Base-by-base conservation (phyloP, 2,329 filamentous ascomycete genomes). In the Zarea fungicola region DNA sequence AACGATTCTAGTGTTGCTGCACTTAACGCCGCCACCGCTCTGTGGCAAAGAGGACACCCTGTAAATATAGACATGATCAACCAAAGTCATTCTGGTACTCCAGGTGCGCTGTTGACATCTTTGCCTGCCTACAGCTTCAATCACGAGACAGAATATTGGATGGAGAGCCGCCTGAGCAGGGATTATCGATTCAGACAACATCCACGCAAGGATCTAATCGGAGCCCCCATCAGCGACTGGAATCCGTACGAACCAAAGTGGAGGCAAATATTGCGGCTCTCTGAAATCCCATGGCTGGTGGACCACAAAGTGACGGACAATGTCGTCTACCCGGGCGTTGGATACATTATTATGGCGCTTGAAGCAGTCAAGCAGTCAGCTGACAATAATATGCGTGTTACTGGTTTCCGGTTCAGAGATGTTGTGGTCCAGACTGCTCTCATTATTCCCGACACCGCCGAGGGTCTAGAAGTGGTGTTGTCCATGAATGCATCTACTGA, bases 51-150 rank as follows among this genome's bases (percentile, higher is more conserved):
- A 3, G 40, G 40, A 16, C 6, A 19, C 21, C 14, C 25, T 6
- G 22, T 31, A 4, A 11, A 42, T 18, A n/a, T 42, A 6, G n/a
- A 14, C 11, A 7, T 6, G 6, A 21, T 42, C 4, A 42, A 28
- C 16, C n/a, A 42, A 8, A 29, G 14, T 6, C 5, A 9, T 3
- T 9, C 10, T 42, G 14, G 43, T 19, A 11, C 8, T 18, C 11
- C 18, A 21, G 16, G 41, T 70, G 19, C 6, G 42, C 61, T 2
- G 50, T 57, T n/a, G 5, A 62, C 57, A 40, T 54, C n/a, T n/a
- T n/a, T 71, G 4, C 70, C 70, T 0, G 52, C 59, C 0, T 72
- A 72, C 31, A 56, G 61, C 1, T 73, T 66, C 64, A 63, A 68
- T 16, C 66, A 73, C 43, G 53, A 52, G n/a, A 58, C 56, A 4